Conservation (phyloP, 2,329 filamentous ascomycete genomes). For the Ramularia collo-cygni region DNA sequence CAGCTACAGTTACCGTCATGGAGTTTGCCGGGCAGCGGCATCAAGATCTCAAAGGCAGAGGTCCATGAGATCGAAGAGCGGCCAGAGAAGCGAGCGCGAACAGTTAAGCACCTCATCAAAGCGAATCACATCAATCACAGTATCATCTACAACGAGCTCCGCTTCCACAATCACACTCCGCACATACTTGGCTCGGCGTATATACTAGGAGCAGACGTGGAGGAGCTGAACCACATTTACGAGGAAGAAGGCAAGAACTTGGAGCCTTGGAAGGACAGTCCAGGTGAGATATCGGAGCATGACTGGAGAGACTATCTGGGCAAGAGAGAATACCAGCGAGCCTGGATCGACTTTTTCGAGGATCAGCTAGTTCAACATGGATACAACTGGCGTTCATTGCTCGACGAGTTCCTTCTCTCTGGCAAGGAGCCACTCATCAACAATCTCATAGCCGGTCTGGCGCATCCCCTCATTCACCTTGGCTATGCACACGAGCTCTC, state of each 20-base stretch:
- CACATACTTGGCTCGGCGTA: slow-evolving; percentile 82
- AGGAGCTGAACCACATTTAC: slow-evolving; percentile 73
- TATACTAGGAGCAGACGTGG: slow-evolving; percentile 66
- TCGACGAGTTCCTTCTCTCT: slow-evolving; percentile 68
- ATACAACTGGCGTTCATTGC: slow-evolving; percentile 78
- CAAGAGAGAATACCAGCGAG: slow-evolving; percentile 74
- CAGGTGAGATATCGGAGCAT: slow-evolving; percentile 69
- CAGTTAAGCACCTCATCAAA: slow-evolving; percentile 82
- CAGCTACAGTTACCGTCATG: slow-evolving; percentile 19
- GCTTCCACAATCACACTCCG: slow-evolving; percentile 75
- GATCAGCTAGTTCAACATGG: slow-evolving; percentile 70
- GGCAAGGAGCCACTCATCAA: slow-evolving; percentile 74
- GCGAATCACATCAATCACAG: slow-evolving; percentile 88
- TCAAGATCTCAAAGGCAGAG: slow-evolving; percentile 59
- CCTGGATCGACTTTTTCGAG: slow-evolving; percentile 92
- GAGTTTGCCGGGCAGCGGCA: slow-evolving; percentile 21
- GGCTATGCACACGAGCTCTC: slow-evolving; percentile 89
- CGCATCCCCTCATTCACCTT: slow-evolving; percentile 87
- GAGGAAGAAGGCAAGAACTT: slow-evolving; percentile 65
- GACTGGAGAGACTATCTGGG: slow-evolving; percentile 88
- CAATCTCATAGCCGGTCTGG: slow-evolving; percentile 70
- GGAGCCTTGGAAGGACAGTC: slow-evolving; percentile 76
- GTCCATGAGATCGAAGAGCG: slow-evolving; percentile 74
- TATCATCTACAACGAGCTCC: slow-evolving; percentile 67
- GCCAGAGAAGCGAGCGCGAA: slow-evolving; percentile 69